Percentiles rank a stretch among this genome's conserved stretches.
These are phyloP conservation scores for Phytomonas serpens DNA, from an alignment of 208 protist genomes.

Conservation along the genomic window DNA sequence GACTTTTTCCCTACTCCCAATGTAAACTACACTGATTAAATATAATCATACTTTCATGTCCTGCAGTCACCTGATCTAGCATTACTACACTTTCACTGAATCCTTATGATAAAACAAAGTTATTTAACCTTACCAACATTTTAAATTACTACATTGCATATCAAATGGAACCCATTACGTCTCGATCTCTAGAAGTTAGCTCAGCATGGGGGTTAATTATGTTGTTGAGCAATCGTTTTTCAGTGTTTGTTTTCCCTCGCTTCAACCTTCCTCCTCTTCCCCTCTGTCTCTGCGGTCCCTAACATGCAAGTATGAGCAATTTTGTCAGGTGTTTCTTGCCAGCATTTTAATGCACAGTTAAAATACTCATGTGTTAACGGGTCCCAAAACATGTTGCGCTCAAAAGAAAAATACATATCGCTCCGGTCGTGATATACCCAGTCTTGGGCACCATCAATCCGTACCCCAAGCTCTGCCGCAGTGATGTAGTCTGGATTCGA, in stretches of 20 bases:
- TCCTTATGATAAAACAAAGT: neutral
- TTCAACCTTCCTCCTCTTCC: neutral
- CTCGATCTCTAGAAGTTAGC: neutral
- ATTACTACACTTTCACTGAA: neutral
- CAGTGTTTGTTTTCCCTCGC: neutral
- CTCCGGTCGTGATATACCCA: constrained; percentile 80
- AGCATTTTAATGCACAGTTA: constrained; percentile 44
- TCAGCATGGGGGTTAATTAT: neutral
- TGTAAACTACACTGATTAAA: neutral
- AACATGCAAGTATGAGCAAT: constrained; percentile 11
- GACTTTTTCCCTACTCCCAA: neutral
- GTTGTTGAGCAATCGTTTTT: neutral
- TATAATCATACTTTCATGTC: neutral
- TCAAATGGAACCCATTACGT: neutral
- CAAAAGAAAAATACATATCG: constrained; percentile 79
- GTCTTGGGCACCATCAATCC: constrained; percentile 56
- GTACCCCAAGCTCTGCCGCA: constrained; percentile 55
- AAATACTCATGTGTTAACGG: constrained; percentile 67
- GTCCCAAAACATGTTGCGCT: constrained; percentile 73
- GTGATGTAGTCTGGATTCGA: constrained; percentile 48
- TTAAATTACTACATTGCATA: neutral
- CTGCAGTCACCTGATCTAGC: neutral
- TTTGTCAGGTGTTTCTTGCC: constrained; percentile 52
- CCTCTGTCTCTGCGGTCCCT: neutral
- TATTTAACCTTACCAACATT: neutral